A percentile compares a stretch with the other conserved stretches of the same genome.
phyloP scores from a whole-genome alignment of 176 grass and related monocot species.

The Bonia amplexicaulis region DNA sequence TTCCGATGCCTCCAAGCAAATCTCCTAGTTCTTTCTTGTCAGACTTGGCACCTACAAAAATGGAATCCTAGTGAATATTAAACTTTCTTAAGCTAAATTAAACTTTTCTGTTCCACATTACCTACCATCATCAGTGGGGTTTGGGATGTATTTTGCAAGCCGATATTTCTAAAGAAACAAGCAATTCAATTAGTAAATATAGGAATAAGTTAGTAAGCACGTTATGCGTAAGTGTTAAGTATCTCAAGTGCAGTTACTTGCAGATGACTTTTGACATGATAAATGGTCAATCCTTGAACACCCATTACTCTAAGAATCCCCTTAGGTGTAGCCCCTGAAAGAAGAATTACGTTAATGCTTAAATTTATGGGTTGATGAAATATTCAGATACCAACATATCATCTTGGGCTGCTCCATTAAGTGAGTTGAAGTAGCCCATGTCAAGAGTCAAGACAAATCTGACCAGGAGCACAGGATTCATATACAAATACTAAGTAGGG shows the following conservation, averaged over 20 bases:
- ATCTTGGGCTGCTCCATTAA: background rate
- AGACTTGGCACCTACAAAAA: slow-evolving; percentile 36
- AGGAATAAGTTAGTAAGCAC: background rate
- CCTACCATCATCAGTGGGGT: slow-evolving; percentile 38
- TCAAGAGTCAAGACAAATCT: background rate
- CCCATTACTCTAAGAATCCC: slow-evolving; percentile 44
- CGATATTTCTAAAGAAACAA: slow-evolving; percentile 46
- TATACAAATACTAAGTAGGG: background rate
- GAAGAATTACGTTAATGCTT: background rate
- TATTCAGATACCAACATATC: background rate
- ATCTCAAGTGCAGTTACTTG: slow-evolving; percentile 18
- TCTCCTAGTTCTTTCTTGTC: slow-evolving; percentile 52
- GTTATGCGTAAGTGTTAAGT: background rate
- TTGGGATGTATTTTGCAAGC: slow-evolving; percentile 44
- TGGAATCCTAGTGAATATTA: background rate
- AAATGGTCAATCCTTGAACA: slow-evolving; percentile 40
- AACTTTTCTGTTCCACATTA: background rate
- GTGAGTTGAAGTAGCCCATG: background rate
- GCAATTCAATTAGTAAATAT: background rate
- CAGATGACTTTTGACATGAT: slow-evolving; percentile 49
- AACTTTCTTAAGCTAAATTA: background rate
- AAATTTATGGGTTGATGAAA: background rate
- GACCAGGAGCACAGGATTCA: background rate
- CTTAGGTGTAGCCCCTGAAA: slow-evolving; percentile 46
- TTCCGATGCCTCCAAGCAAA: slow-evolving; percentile 41